Evolutionary conservation across 768 basidiomycete species (phyloP).

Genomic region (Pilatotrama ljubarskyi): DNA sequence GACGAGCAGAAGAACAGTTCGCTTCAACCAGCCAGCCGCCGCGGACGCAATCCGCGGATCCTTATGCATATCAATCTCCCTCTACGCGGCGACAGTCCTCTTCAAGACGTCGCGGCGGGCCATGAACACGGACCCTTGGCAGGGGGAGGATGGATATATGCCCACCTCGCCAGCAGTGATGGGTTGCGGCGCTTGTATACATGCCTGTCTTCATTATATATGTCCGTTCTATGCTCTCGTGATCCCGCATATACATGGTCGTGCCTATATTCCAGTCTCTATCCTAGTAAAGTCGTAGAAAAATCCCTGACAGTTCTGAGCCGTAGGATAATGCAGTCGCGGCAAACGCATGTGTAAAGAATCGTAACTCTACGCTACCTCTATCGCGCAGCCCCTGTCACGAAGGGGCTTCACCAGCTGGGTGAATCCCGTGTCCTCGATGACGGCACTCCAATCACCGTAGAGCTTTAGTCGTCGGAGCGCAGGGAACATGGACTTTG

Average conservation of each 20-base stretch:
- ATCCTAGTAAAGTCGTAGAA: no score
- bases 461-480: slow-evolving; percentile 49
- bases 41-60: not conserved
- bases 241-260: no score
- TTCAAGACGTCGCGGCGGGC: not conserved
- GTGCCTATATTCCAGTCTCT: no score
- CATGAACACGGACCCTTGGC: no score
- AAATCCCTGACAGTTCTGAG: no score
- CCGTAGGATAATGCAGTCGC: no score
- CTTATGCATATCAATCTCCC: not conserved
- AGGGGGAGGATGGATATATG: no score
- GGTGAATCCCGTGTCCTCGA: slow-evolving; percentile 41
- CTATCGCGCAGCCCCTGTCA: slow-evolving; percentile 35
- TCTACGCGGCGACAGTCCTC: no score
- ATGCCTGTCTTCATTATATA: no score
- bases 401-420: slow-evolving; percentile 33
- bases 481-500: slow-evolving; percentile 43
- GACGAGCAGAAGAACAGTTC: not conserved
- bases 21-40: not conserved
- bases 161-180: no score
- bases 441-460: slow-evolving; percentile 51
- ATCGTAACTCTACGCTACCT: slow-evolving; percentile 8
- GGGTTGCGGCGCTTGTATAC: no score
- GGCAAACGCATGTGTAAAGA: not conserved
- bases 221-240: no score